These are phyloP conservation scores for Penicillium ochrochloron DNA, from an alignment of 495 filamentous ascomycete species.

Conservation along the genomic window DNA sequence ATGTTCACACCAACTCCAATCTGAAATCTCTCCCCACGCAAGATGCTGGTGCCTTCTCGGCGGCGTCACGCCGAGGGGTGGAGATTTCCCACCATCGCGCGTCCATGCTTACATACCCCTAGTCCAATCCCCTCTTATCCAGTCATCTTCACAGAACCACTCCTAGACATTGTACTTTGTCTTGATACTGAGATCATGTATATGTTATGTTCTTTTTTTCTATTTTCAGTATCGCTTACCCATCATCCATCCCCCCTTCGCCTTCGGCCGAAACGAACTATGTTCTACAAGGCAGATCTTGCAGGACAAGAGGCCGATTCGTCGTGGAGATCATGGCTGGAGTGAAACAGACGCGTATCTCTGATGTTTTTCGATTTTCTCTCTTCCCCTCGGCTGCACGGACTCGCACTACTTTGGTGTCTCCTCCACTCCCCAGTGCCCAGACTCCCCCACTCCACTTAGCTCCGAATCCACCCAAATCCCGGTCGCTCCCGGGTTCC, in stretches of 20 bases:
- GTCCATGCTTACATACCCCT: constrained; percentile 4
- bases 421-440: constrained; percentile 8
- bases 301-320: constrained; percentile 1
- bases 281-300: neutral
- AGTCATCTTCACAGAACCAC: neutral
- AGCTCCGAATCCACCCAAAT: constrained; percentile 32
- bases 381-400: constrained; percentile 43
- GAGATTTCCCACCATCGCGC: constrained; percentile 2
- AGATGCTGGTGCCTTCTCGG: constrained; percentile 3
- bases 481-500: constrained; percentile 40
- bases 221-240: neutral
- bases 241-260: neutral
- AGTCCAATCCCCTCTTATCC: neutral
- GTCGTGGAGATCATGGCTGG: constrained; percentile 13
- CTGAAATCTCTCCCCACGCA: neutral
- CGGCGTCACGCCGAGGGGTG: constrained; percentile 3
- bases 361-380: neutral
- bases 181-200: neutral
- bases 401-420: constrained; percentile 20
- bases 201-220: neutral
- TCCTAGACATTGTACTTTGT: constrained; percentile 1
- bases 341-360: constrained; percentile 50
- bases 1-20: neutral
- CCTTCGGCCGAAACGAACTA: constrained; percentile 20
- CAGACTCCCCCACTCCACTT: constrained; percentile 26